phyloP scores from a whole-genome alignment of 106 monocot genomes.

The Agapanthus africanus region DNA sequence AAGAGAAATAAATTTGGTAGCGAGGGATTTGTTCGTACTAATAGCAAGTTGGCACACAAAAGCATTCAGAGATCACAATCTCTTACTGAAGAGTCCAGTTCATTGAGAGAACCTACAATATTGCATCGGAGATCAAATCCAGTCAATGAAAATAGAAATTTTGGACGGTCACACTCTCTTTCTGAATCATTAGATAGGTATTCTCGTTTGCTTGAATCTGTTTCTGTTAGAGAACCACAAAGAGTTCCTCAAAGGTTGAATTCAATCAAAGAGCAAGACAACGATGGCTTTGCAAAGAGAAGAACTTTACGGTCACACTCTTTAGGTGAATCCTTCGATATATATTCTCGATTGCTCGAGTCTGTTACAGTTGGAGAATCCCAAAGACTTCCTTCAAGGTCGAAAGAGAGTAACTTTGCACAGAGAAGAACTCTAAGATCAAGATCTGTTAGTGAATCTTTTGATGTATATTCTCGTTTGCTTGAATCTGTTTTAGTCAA shows the following conservation, averaged over 20 bases:
- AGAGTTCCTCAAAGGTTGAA: conserved; percentile 5
- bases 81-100: conserved; percentile 33
- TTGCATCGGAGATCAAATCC: conserved; percentile 7
- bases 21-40: background rate
- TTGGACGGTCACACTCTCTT: conserved; percentile 27
- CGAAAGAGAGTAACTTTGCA: background rate
- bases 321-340: conserved; percentile 30
- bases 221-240: conserved; percentile 17
- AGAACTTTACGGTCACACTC: conserved; percentile 2
- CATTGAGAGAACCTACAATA: conserved; percentile 19
- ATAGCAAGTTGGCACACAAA: conserved; percentile 1
- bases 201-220: conserved; percentile 20
- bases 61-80: conserved; percentile 33
- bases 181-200: conserved; percentile 39
- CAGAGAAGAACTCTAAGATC: conserved; percentile 21
- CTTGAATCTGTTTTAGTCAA: conserved; percentile 27
- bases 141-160: background rate
- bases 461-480: conserved; percentile 39
- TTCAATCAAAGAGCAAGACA: background rate
- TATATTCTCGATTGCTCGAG: conserved; percentile 27
- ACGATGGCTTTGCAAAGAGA: background rate
- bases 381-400: conserved; percentile 10
- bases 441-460: conserved; percentile 36
- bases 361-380: conserved; percentile 19
- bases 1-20: conserved; percentile 15